Conservation (phyloP, 2,329 filamentous ascomycete species). For the Colletotrichum tamarilloi region DNA sequence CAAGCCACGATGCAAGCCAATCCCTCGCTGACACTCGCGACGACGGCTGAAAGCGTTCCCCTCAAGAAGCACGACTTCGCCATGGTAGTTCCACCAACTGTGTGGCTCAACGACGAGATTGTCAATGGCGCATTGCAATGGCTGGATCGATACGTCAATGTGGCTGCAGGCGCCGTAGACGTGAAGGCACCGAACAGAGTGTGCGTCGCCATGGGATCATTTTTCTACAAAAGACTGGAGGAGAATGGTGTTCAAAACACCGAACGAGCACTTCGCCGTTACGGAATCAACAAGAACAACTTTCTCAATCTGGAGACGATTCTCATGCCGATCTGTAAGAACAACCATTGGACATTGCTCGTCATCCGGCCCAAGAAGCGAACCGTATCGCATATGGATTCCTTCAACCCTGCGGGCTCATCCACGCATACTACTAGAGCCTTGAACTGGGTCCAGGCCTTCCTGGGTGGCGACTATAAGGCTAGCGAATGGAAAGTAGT, state of each 20-base stretch:
- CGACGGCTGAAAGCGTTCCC: constrained; percentile 29
- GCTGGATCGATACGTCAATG: constrained; percentile 69
- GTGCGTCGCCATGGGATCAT: constrained; percentile 72
- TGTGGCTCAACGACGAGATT: constrained; percentile 83
- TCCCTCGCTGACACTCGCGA: constrained; percentile 14
- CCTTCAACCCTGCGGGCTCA: constrained; percentile 59
- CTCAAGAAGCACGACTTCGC: constrained; percentile 67
- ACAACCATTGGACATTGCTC: constrained; percentile 77
- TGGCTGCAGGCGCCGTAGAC: constrained; percentile 62
- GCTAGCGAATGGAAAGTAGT: constrained; percentile 70
- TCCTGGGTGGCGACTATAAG: constrained; percentile 65
- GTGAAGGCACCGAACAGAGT: constrained; percentile 58
- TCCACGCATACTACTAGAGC: constrained; percentile 53
- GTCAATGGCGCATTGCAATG: constrained; percentile 75
- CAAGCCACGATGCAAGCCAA: constrained; percentile 2
- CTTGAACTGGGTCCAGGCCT: constrained; percentile 66
- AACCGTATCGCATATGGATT: constrained; percentile 77
- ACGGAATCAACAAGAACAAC: constrained; percentile 67
- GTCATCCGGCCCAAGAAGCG: constrained; percentile 71
- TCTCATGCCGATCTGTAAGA: constrained; percentile 75
- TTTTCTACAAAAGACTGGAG: constrained; percentile 70
- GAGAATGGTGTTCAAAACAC: constrained; percentile 59
- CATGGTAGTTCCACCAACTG: constrained; percentile 65
- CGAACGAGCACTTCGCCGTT: constrained; percentile 66
- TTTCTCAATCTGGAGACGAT: constrained; percentile 75